Evolutionary conservation across 2,329 filamentous ascomycete species (phyloP).

Genomic region (Aspergillus quadricinctus): DNA sequence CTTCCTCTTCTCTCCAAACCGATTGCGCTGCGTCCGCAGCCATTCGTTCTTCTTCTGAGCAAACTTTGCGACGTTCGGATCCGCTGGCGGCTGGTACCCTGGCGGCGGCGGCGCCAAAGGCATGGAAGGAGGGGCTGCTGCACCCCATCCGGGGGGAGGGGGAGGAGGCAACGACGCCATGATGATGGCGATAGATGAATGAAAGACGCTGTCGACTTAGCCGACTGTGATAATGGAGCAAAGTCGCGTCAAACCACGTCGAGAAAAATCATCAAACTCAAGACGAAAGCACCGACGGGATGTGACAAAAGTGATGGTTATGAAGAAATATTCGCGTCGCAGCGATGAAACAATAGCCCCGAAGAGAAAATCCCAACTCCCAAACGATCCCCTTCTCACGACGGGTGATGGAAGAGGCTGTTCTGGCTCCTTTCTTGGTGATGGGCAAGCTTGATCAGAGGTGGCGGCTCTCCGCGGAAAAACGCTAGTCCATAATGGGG

Average conservation of each 20-base stretch:
- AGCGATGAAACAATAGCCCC: constrained; percentile 10
- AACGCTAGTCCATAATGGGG: constrained; percentile 19
- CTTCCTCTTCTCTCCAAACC: constrained; percentile 95
- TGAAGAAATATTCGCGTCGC: constrained; percentile 2
- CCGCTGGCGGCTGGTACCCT: constrained; percentile 72
- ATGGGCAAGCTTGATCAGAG: constrained; percentile 29
- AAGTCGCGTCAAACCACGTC: constrained; percentile 32
- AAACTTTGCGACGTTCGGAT: constrained; percentile 88
- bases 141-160: constrained; percentile 64
- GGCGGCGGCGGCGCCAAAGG: constrained; percentile 71
- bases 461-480: constrained; percentile 30
- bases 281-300: constrained; percentile 13
- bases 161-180: constrained; percentile 62
- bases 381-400: constrained; percentile 25
- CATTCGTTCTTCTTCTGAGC: constrained; percentile 99
- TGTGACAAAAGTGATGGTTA: not conserved
- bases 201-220: constrained; percentile 21
- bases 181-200: constrained; percentile 25
- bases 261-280: constrained; percentile 19
- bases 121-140: constrained; percentile 49
- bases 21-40: constrained; percentile 83
- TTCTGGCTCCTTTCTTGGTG: constrained; percentile 18
- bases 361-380: constrained; percentile 17
- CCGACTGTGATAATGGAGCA: constrained; percentile 20
- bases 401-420: constrained; percentile 22